Percentiles rank a stretch among this genome's conserved stretches.
Conservation (phyloP, 768 basidiomycete species). For the Tremella fuciformis region DNA sequence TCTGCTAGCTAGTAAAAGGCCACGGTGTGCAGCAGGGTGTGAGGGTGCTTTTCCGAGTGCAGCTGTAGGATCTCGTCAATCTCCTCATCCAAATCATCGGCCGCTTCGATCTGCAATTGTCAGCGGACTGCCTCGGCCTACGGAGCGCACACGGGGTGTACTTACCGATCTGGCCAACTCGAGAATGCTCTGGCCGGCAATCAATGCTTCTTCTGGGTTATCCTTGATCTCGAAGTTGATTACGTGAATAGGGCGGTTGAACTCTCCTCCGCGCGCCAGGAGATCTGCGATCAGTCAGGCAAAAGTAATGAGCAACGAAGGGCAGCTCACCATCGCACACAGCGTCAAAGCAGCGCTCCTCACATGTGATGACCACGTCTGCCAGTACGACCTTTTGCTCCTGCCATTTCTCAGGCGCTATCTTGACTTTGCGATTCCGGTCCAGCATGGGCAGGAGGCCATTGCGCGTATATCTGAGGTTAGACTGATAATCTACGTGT, state of each 20-base stretch:
- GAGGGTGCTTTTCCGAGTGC: constrained; percentile 88
- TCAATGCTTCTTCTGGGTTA: constrained; percentile 95
- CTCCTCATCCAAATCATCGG: constrained; percentile 83
- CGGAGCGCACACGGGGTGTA: too few species aligned
- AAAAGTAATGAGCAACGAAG: background rate
- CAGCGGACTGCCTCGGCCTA: background rate
- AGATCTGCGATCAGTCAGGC: constrained; percentile 59
- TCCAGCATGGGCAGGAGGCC: constrained; percentile 95
- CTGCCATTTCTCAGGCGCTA: constrained; percentile 95
- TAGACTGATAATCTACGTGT: background rate
- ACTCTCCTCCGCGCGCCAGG: constrained; percentile 79
- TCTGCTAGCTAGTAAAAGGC: constrained; percentile 67
- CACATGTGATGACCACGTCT: constrained; percentile 98
- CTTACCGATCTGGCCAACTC: constrained; percentile 85
- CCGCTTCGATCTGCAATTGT: constrained; percentile 68
- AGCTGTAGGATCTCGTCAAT: constrained; percentile 79
- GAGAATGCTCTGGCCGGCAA: constrained; percentile 91
- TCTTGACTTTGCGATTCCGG: constrained; percentile 84
- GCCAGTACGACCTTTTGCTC: constrained; percentile 73
- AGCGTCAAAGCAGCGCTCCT: constrained; percentile 96
- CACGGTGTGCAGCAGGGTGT: constrained; percentile 83
- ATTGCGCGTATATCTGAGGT: constrained; percentile 78
- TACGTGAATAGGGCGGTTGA: constrained; percentile 88
- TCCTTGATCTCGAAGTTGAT: constrained; percentile 99
- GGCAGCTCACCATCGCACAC: constrained; percentile 83